Evolutionary conservation across 371 early-diverging fungal species (phyloP), one percentile per base, ranked within the genome.

Genomic region (Mortierella sp.): DNA sequence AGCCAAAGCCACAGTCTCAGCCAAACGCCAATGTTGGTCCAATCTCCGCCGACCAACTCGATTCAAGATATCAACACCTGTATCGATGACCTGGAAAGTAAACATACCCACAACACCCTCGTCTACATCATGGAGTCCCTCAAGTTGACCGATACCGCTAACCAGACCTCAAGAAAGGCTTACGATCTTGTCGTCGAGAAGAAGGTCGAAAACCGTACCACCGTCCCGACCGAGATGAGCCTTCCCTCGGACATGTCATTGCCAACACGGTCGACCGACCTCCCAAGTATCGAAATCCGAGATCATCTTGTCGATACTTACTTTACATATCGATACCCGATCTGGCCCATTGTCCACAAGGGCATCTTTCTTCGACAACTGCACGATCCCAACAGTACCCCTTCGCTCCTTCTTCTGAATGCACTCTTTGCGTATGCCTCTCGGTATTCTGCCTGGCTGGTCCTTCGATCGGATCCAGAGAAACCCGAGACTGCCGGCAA

Each of bases 331-430:
- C 82, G 86, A 65, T 85, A 85, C 70, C 86, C 86, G 19, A 71
- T 85, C 58, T 85, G 86, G 81, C 89, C 89, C 34, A 82, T 88
- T 54, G 74, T 88, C 52, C 89, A 88, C 84, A 87, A 82, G 73
- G 84, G 75, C 54, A 84, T 80, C 63, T 88, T 88, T 50, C 48
- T 88, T 38, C 73, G 70, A 26, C 84, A 84, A 71, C 58, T 88
- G 28, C 84, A 87, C 55, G 89, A 88, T 52, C 87, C 87, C 48
- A 88, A 87, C 63, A 88, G 84, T 78, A 87, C 84, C 24, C 89
- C 89, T 11, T 88, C 89, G 14, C 79, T 88, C 14, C 68, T 88
- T 8, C 76, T 88, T 14, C 58, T 88, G 76, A 88, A 88, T 60
- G 76, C 84, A 16, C 72, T 88, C 55, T 84, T 88, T 44, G 89